phyloP scores from a whole-genome alignment of 148 eudicot genomes.

The Heliosperma pusillum region DNA sequence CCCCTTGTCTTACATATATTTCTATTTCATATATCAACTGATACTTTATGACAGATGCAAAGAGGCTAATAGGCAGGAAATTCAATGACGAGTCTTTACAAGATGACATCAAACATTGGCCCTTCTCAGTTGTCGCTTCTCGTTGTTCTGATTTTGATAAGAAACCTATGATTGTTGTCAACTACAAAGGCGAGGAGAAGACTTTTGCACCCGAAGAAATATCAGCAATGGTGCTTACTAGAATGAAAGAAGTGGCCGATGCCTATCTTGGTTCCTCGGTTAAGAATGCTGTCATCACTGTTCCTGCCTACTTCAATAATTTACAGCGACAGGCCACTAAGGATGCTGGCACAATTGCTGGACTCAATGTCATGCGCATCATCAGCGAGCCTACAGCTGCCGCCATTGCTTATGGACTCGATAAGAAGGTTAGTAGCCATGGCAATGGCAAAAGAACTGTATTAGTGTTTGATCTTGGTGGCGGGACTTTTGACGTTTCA shows the following conservation, averaged over 20 bases:
- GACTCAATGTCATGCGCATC: slow-evolving; percentile 26
- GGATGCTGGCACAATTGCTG: slow-evolving; percentile 28
- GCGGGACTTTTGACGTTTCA: slow-evolving; percentile 28
- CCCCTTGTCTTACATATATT: too few relatives aligned
- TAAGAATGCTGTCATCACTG: slow-evolving; percentile 29
- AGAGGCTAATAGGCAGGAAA: slow-evolving; percentile 13
- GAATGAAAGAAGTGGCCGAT: slow-evolving; percentile 26
- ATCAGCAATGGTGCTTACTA: slow-evolving; percentile 28
- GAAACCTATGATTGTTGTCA: slow-evolving; percentile 24
- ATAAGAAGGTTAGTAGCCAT: slow-evolving; percentile 7
- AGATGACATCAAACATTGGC: slow-evolving; percentile 3
- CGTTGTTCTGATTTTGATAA: background rate
- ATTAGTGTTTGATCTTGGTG: slow-evolving; percentile 28
- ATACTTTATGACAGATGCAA: background rate
- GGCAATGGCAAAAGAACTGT: slow-evolving; percentile 14
- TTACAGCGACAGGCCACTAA: slow-evolving; percentile 33
- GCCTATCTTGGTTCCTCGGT: slow-evolving; percentile 13
- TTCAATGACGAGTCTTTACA: background rate
- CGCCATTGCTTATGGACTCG: slow-evolving; percentile 30
- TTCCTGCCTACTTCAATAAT: slow-evolving; percentile 34
- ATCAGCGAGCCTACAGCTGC: slow-evolving; percentile 30
- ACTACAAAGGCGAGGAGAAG: slow-evolving; percentile 25
- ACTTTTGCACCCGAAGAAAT: slow-evolving; percentile 27
- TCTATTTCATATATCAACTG: too few relatives aligned
- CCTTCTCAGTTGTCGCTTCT: slow-evolving; percentile 6